Conservation (phyloP, 169 alveolate genomes). For the Babesia sp. region DNA sequence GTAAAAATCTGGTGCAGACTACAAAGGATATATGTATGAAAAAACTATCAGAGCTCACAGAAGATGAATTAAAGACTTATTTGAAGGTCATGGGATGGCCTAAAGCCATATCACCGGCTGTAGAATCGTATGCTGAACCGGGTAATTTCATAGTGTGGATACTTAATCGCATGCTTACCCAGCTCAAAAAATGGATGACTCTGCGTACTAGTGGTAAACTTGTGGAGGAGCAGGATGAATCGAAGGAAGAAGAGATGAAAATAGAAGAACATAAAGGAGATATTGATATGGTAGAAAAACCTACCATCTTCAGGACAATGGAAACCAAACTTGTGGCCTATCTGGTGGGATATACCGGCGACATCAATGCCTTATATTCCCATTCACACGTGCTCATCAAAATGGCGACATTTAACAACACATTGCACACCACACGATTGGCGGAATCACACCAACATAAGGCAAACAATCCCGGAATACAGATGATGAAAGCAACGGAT, state of each 20-base stretch:
- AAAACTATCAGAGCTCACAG: conserved; percentile 30
- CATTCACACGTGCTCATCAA: conserved; percentile 27
- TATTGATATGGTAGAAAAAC: not conserved
- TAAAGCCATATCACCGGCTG: not conserved
- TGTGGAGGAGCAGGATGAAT: not conserved
- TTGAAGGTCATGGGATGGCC: conserved; percentile 35
- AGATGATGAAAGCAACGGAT: not conserved
- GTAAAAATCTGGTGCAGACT: conserved; percentile 23
- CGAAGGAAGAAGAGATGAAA: not conserved
- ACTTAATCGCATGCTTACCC: conserved; percentile 17
- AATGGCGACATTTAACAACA: conserved; percentile 12
- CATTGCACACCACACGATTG: not conserved
- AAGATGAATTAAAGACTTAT: conserved; percentile 17
- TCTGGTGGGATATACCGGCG: conserved; percentile 1
- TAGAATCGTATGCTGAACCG: not conserved
- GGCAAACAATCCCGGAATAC: not conserved
- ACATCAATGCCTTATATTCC: conserved; percentile 20
- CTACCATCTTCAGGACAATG: not conserved
- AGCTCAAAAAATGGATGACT: conserved; percentile 17
- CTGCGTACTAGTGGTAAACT: not conserved
- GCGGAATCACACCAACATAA: not conserved
- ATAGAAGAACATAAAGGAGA: not conserved
- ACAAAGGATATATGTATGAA: conserved; percentile 21
- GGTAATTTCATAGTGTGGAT: conserved; percentile 8
- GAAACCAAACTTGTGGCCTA: conserved; percentile 22